phyloP scores from a whole-genome alignment of 179 eudicot species.

The Beta corolliflora region DNA sequence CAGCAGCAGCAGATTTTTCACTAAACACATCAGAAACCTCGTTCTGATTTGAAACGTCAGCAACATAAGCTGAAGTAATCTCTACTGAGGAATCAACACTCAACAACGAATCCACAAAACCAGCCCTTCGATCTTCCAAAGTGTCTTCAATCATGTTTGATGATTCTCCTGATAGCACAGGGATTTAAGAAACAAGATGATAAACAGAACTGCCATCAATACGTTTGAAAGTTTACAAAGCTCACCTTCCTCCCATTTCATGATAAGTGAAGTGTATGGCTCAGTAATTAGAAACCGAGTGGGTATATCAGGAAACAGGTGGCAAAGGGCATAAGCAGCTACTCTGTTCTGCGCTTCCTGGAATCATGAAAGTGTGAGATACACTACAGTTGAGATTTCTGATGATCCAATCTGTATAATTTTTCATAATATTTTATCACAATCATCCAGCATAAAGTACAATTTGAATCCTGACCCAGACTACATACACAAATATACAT shows the following conservation, averaged over 20 bases:
- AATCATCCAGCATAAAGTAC: background rate
- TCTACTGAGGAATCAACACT: slow-evolving; percentile 37
- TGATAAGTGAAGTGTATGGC: slow-evolving; percentile 72
- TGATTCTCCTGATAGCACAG: slow-evolving; percentile 55
- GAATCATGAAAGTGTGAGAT: slow-evolving; percentile 21
- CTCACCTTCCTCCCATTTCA: slow-evolving; percentile 82
- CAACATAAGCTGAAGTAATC: slow-evolving; percentile 31
- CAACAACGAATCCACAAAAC: slow-evolving; percentile 75
- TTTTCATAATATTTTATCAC: background rate
- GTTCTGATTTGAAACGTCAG: slow-evolving; percentile 32
- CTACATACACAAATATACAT: background rate
- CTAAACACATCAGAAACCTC: slow-evolving; percentile 33
- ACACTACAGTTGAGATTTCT: slow-evolving; percentile 1
- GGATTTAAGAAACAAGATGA: slow-evolving; percentile 22
- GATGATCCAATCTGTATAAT: background rate
- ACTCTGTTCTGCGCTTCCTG: slow-evolving; percentile 97
- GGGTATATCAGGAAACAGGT: slow-evolving; percentile 88
- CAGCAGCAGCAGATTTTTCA: slow-evolving; percentile 33
- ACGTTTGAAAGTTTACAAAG: slow-evolving; percentile 1
- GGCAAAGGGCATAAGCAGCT: slow-evolving; percentile 83
- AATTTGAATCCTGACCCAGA: background rate
- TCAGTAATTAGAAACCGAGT: slow-evolving; percentile 65
- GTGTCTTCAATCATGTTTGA: slow-evolving; percentile 44
- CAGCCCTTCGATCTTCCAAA: slow-evolving; percentile 66
- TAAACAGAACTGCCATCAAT: background rate